Percentiles rank a stretch among this genome's conserved stretches.
These are phyloP conservation scores for Venturia aucupariae DNA, from an alignment of 2,329 filamentous ascomycete genomes.

Conservation along the genomic window DNA sequence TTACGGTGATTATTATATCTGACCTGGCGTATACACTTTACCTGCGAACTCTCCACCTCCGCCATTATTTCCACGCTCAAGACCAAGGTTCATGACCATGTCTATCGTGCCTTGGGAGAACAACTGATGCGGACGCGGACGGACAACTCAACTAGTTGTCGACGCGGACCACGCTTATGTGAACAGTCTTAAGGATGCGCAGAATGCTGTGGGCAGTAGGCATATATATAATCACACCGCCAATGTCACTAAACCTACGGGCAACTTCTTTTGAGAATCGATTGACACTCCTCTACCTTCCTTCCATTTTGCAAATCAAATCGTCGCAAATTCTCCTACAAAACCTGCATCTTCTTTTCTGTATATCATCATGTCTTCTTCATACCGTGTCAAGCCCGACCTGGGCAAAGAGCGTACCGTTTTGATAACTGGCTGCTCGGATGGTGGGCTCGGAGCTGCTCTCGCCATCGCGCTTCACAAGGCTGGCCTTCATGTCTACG, in stretches of 20 bases:
- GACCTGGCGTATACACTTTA: neutral
- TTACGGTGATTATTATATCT: too few species aligned
- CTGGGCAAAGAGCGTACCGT: constrained; percentile 3
- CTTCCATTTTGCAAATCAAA: neutral
- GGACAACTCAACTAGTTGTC: neutral
- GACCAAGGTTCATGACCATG: neutral
- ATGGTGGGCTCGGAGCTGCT: constrained; percentile 33
- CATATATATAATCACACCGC: neutral
- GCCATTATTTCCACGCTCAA: neutral
- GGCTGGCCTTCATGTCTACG: constrained; percentile 32
- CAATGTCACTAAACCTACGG: neutral
- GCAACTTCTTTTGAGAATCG: too few species aligned
- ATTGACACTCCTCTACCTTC: neutral
- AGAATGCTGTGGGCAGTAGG: neutral
- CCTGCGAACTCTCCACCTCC: neutral
- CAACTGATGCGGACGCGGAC: neutral
- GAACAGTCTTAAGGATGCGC: neutral
- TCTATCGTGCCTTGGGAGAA: neutral
- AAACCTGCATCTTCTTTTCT: neutral
- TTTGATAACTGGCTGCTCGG: constrained; percentile 18
- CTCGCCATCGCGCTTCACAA: constrained; percentile 31
- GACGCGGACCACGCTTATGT: neutral
- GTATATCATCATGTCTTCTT: neutral
- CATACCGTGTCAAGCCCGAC: neutral
- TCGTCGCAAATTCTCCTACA: neutral